Evolutionary conservation across 148 eudicot genomes (phyloP).

Genomic region (Cornus suecica): DNA sequence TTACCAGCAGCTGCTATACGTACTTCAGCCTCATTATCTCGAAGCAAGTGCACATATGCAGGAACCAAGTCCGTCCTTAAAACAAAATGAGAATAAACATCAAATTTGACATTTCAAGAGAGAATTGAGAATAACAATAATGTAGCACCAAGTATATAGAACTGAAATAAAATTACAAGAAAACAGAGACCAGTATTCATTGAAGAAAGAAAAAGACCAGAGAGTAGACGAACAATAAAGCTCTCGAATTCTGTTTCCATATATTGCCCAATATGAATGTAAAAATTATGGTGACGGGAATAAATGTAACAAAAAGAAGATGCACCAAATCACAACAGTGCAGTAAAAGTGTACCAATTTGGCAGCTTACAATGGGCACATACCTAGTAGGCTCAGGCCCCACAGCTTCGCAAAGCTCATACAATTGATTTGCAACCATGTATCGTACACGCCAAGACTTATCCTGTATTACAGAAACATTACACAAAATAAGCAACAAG

Average conservation of each 20-base stretch:
- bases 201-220: neutral
- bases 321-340: neutral
- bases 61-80: slow-evolving; percentile 91
- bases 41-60: slow-evolving; percentile 91
- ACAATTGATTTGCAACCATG: slow-evolving; percentile 96
- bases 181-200: neutral
- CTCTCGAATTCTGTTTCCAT: neutral
- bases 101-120: neutral
- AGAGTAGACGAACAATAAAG: neutral
- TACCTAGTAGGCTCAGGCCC: slow-evolving; percentile 96
- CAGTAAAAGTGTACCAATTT: neutral
- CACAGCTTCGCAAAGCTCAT: slow-evolving; percentile 96
- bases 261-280: neutral
- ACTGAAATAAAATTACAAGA: neutral
- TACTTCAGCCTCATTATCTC: slow-evolving; percentile 98
- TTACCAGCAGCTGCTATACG: slow-evolving; percentile 99
- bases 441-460: slow-evolving; percentile 98
- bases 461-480: slow-evolving; percentile 43
- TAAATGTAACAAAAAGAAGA: neutral
- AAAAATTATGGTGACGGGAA: neutral
- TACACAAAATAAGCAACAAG: neutral
- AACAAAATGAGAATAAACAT: neutral
- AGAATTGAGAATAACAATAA: neutral
- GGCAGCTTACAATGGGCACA: slow-evolving; percentile 2
- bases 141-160: neutral